A percentile compares a stretch with the other conserved stretches of the same genome.
These are phyloP conservation scores for Apophysomyces sp. DNA, from an alignment of 371 early-diverging fungal genomes.

Conservation along the genomic window DNA sequence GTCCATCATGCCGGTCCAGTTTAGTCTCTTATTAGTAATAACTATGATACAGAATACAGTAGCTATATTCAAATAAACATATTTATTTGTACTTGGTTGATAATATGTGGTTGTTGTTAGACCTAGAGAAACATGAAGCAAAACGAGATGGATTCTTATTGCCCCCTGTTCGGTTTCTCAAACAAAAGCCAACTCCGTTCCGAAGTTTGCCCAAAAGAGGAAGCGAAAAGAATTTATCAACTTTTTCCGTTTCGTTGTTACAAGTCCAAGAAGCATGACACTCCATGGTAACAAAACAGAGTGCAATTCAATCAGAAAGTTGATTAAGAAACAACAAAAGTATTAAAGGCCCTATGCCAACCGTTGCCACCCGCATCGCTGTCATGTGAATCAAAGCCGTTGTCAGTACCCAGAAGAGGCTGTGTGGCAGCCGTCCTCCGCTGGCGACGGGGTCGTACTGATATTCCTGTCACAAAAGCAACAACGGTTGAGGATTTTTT, in stretches of 20 bases:
- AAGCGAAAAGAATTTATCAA: background rate
- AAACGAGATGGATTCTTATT: too few relatives aligned
- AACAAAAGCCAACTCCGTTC: background rate
- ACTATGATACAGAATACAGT: too few relatives aligned
- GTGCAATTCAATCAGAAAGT: background rate
- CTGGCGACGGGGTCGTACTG: conserved; percentile 16
- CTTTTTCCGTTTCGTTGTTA: too few relatives aligned
- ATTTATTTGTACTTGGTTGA: too few relatives aligned
- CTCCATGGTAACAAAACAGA: background rate
- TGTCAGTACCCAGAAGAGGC: conserved; percentile 25
- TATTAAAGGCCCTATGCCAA: background rate
- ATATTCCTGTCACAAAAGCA: background rate
- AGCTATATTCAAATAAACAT: too few relatives aligned
- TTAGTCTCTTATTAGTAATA: too few relatives aligned
- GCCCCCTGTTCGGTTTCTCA: background rate
- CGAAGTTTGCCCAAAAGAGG: background rate
- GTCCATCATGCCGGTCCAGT: too few relatives aligned
- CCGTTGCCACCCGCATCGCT: background rate
- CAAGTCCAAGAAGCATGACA: too few relatives aligned
- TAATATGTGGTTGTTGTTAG: too few relatives aligned
- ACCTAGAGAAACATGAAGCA: too few relatives aligned
- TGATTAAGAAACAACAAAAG: background rate
- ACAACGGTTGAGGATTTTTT: conserved; percentile 26
- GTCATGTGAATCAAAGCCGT: background rate
- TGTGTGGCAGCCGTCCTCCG: conserved; percentile 42